Evolutionary conservation across 2,329 filamentous ascomycete genomes (phyloP).

Genomic region (Plenodomus lindquistii): DNA sequence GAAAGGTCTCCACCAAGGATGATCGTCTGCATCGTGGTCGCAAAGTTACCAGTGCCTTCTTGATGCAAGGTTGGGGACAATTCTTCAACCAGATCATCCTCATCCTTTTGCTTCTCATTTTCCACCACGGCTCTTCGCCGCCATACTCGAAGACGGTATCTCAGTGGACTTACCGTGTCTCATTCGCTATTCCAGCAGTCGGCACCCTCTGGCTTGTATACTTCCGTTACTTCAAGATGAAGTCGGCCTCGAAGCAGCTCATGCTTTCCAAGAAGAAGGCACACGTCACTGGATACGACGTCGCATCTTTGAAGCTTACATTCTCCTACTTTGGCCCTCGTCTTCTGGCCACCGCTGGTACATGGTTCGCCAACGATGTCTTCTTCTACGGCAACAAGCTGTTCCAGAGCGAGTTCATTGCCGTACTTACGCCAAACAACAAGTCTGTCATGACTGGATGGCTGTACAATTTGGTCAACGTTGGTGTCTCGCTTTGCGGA

Average conservation of each 20-base stretch:
- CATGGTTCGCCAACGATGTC: constrained; percentile 96
- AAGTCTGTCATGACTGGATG: constrained; percentile 81
- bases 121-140: constrained; percentile 77
- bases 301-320: constrained; percentile 77
- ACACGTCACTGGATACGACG: constrained; percentile 89
- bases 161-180: constrained; percentile 90
- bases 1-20: constrained; percentile 85
- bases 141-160: constrained; percentile 76
- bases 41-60: constrained; percentile 91
- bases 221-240: constrained; percentile 96
- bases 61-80: constrained; percentile 99
- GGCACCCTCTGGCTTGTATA: constrained; percentile 95
- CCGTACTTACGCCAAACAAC: constrained; percentile 71
- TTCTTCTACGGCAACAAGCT: constrained; percentile 99
- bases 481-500: constrained; percentile 79
- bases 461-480: constrained; percentile 92
- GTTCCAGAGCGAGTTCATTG: constrained; percentile 90
- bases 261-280: constrained; percentile 80
- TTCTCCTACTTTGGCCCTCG: constrained; percentile 84
- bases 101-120: constrained; percentile 83
- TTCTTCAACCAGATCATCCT: constrained; percentile 90
- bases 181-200: constrained; percentile 86
- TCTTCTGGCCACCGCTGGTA: constrained; percentile 80
- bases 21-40: constrained; percentile 94
- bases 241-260: constrained; percentile 80